phyloP scores from a whole-genome alignment of 2,329 filamentous ascomycete species.

The Hawksworthiomyces lignivorus region DNA sequence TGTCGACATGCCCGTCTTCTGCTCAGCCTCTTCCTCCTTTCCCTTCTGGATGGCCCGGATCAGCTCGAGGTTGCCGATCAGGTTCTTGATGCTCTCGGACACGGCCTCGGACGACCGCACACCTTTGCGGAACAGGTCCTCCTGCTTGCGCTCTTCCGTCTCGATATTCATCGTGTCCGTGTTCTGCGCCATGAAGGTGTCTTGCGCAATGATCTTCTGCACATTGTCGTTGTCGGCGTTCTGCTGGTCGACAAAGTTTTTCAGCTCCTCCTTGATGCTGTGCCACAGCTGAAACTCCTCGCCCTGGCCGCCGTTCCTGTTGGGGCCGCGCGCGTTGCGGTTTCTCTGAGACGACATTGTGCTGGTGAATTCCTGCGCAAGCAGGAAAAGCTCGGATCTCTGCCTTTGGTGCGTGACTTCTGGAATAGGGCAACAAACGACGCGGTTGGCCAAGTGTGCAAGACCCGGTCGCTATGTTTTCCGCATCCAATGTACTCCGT shows the following conservation, averaged over 20 bases:
- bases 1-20: conserved; percentile 17
- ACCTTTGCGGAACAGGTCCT: conserved; percentile 20
- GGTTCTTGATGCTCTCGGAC: conserved; percentile 25
- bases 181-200: conserved; percentile 30
- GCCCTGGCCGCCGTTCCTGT: conserved; percentile 33
- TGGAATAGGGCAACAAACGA: too few species aligned
- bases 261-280: conserved; percentile 30
- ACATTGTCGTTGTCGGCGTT: conserved; percentile 33
- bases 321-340: conserved; percentile 23
- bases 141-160: conserved; percentile 20
- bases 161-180: conserved; percentile 25
- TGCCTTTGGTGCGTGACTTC: too few species aligned
- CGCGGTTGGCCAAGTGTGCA: too few species aligned
- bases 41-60: conserved; percentile 32
- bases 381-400: too few species aligned
- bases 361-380: too few species aligned
- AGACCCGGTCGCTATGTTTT: too few species aligned
- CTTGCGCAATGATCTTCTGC: conserved; percentile 30
- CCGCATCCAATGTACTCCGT: too few species aligned
- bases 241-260: conserved; percentile 25
- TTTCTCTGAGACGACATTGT: conserved; percentile 20
- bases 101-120: conserved; percentile 25
- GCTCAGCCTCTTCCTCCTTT: conserved; percentile 30
- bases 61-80: conserved; percentile 31
- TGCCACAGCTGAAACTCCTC: conserved; percentile 36